Evolutionary conservation across 192 early-diverging fungal species (phyloP).

Genomic region (Backusella macrospora): DNA sequence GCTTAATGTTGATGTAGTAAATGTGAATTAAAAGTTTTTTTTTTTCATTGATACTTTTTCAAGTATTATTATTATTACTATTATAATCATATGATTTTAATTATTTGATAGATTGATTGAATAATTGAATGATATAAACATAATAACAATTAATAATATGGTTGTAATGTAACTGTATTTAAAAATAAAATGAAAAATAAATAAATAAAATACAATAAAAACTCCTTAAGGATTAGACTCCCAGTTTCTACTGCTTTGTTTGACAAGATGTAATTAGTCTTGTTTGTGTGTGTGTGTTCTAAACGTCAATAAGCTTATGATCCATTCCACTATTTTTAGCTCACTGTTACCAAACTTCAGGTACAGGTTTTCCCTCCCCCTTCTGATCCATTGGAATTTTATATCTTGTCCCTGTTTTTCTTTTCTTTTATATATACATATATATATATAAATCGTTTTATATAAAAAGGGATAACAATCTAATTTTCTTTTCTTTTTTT

Average conservation of each 20-base stretch:
- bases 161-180: conserved; percentile 4
- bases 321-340: conserved; percentile 12
- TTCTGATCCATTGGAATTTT: neutral
- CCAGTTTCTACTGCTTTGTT: conserved; percentile 2
- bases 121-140: neutral
- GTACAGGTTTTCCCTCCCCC: neutral
- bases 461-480: conserved; percentile 9
- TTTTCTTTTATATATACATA: neutral
- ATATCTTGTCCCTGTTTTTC: neutral
- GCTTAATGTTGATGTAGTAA: neutral
- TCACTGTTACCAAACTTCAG: conserved; percentile 10
- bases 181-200: neutral
- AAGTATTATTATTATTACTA: neutral
- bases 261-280: neutral
- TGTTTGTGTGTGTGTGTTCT: neutral
- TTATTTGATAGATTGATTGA: conserved; percentile 11
- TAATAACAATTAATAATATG: neutral
- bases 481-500: neutral
- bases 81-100: neutral
- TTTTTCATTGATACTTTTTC: conserved; percentile 4
- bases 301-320: conserved; percentile 2
- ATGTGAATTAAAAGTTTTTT: neutral
- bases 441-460: neutral
- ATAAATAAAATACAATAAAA: neutral
- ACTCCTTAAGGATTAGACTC: conserved; percentile 4